Evolutionary conservation across 1,284 basidiomycete species (phyloP).

Genomic region (Ustilago loliicola): DNA sequence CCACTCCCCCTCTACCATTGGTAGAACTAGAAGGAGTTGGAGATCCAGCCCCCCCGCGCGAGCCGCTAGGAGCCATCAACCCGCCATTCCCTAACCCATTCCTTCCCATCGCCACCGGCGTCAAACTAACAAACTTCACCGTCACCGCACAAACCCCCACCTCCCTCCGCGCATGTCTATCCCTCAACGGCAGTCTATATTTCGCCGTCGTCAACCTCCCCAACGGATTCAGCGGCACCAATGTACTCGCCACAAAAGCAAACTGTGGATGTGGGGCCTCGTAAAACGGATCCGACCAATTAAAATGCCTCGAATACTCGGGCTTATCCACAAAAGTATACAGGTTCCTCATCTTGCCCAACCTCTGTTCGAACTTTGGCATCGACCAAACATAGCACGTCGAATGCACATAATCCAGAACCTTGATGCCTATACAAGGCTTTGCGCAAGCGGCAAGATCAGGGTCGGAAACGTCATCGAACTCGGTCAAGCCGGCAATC

Average conservation of each 20-base stretch:
- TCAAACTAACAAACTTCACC: slow-evolving; percentile 62
- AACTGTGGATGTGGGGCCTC: slow-evolving; percentile 73
- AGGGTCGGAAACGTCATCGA: slow-evolving; percentile 77
- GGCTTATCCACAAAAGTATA: slow-evolving; percentile 92
- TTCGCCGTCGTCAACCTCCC: slow-evolving; percentile 74
- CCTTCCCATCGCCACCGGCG: slow-evolving; percentile 24
- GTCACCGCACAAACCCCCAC: slow-evolving; percentile 53
- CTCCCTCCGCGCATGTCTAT: slow-evolving; percentile 42
- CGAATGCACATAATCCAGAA: slow-evolving; percentile 74
- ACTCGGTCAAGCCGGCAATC: slow-evolving; percentile 86
- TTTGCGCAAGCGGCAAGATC: slow-evolving; percentile 56
- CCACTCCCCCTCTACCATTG: slow-evolving; percentile 12
- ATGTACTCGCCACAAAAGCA: slow-evolving; percentile 83
- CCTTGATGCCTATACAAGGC: slow-evolving; percentile 88
- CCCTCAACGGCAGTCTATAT: slow-evolving; percentile 54
- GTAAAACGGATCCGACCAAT: slow-evolving; percentile 91
- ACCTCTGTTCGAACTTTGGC: slow-evolving; percentile 85
- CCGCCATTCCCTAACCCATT: slow-evolving; percentile 11
- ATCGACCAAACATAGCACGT: slow-evolving; percentile 79
- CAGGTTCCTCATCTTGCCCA: slow-evolving; percentile 93
- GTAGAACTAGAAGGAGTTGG: slow-evolving; percentile 32
- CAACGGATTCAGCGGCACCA: slow-evolving; percentile 85
- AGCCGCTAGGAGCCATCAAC: slow-evolving; percentile 31
- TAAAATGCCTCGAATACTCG: slow-evolving; percentile 82
- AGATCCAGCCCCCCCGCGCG: slow-evolving; percentile 25